Percentiles rank a stretch among this genome's conserved stretches.
These are phyloP conservation scores for Gymnopilus junonius DNA, from an alignment of 768 basidiomycete genomes.

Conservation along the genomic window DNA sequence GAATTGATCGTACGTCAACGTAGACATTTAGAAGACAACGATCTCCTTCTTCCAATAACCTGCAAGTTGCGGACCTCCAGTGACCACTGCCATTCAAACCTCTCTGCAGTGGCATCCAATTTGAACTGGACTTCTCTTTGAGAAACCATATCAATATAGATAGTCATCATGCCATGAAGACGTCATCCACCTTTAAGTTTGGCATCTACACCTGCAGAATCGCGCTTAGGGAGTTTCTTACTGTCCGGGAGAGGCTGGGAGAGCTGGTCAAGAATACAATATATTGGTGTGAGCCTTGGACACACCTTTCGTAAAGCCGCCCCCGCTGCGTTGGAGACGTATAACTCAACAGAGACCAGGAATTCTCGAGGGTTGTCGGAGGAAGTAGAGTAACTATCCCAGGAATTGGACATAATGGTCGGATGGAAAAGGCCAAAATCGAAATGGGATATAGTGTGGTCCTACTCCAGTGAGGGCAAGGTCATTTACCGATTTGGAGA, in stretches of 20 bases:
- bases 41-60: slow-evolving; percentile 67
- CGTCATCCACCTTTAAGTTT: slow-evolving; percentile 62
- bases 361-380: slow-evolving; percentile 48
- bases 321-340: slow-evolving; percentile 56
- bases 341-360: slow-evolving; percentile 64
- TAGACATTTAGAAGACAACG: slow-evolving; percentile 75
- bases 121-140: slow-evolving; percentile 75
- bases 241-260: slow-evolving; percentile 49
- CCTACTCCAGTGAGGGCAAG: slow-evolving; percentile 13
- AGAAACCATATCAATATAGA: neutral
- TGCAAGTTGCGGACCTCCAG: slow-evolving; percentile 78
- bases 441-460: slow-evolving; percentile 11
- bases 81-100: slow-evolving; percentile 55
- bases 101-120: slow-evolving; percentile 68
- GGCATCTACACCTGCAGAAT: slow-evolving; percentile 48
- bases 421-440: slow-evolving; percentile 11
- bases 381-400: slow-evolving; percentile 30
- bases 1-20: slow-evolving; percentile 58
- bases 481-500: slow-evolving; percentile 24
- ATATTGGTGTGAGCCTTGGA: slow-evolving; percentile 1
- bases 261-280: slow-evolving; percentile 9
- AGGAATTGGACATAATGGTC: slow-evolving; percentile 36
- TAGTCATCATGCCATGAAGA: neutral
- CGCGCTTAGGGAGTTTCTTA: slow-evolving; percentile 62
- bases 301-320: slow-evolving; percentile 61